phyloP scores from a whole-genome alignment of 352 stramenopile genomes.

The Phytophthora sp. region DNA sequence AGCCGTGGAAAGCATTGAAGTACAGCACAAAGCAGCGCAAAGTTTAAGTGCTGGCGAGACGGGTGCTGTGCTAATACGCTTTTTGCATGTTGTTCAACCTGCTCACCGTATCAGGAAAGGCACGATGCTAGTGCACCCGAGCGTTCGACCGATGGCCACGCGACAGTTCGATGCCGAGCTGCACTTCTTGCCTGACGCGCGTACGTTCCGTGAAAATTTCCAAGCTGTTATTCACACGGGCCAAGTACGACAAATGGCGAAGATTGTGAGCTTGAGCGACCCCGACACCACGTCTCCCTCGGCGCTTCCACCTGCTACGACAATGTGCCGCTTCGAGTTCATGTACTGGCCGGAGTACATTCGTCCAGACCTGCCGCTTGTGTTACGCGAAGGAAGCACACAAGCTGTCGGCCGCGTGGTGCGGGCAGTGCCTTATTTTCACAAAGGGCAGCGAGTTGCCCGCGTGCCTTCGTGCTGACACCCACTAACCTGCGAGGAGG shows the following conservation, averaged over 20 bases:
- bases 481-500: not conserved
- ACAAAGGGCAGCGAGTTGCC: conserved; percentile 38
- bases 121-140: conserved; percentile 79
- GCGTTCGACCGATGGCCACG: conserved; percentile 60
- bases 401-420: conserved; percentile 79
- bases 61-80: conserved; percentile 67
- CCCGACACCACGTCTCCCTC: conserved; percentile 10
- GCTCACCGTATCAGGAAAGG: conserved; percentile 57
- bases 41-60: conserved; percentile 73
- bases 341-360: conserved; percentile 90
- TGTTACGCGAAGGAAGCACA: conserved; percentile 66
- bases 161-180: conserved; percentile 81
- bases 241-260: conserved; percentile 82
- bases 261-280: conserved; percentile 60
- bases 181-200: conserved; percentile 65
- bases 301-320: conserved; percentile 34
- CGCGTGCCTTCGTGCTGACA: conserved; percentile 59
- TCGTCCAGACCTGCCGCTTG: conserved; percentile 74
- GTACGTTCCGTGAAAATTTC: conserved; percentile 70
- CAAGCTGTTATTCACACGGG: conserved; percentile 85
- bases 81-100: conserved; percentile 26
- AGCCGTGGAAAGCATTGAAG: conserved; percentile 77
- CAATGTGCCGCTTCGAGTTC: conserved; percentile 84
- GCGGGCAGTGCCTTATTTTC: conserved; percentile 58
- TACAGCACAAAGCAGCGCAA: conserved; percentile 70